Evolutionary conservation across 2,329 filamentous ascomycete genomes (phyloP), one percentile per base, ranked within the genome.

Genomic region (Neofusicoccum ribis): DNA sequence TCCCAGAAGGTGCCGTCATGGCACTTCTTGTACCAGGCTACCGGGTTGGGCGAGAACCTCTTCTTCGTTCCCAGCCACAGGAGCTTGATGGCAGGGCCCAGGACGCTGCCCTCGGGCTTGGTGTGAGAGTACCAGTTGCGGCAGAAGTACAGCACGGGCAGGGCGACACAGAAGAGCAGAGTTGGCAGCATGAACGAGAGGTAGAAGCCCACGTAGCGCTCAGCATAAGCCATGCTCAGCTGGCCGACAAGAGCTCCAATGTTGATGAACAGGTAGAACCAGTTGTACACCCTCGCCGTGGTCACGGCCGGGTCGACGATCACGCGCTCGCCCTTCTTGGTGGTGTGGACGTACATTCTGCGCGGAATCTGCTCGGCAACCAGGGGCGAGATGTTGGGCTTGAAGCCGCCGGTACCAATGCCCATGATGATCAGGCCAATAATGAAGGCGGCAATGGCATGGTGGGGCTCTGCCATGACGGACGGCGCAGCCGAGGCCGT

Each of bases 161-260:
- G 86, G 39, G 84, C 84, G 46, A 85, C 27, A 31, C 86, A 78
- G 80, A 91, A 90, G 70, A 91, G 79, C 52, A 82, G 70, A 1
- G 89, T 91, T 5, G 90, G 89, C 14, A 92, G 82, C 17, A 90
- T 78, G 78, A 83, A 93, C 0, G 90, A 84, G 14, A 91, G 82
- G 85, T 87, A 93, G 81, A 91, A 93, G 14, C 90, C 90, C 49
- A 92, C 85, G 61, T 78, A 78, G 49, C 75, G 71, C 63, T 79
- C 76, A 11, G 76, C 75, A 64, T 77, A 78, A 5, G 73, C 75
- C 77, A 78, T 79, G 52, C 67, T 67, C 36, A 79, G 67, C 69
- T 78, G 76, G 58, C 74, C 74, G 14, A 73, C 68, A 43, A 78
- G 63, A 11, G 74, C 73, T 58, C 77, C 77, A 47, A 78, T 70